Evolutionary conservation across 139 green algal species (phyloP).

Genomic region (Haematococcus sp.): DNA sequence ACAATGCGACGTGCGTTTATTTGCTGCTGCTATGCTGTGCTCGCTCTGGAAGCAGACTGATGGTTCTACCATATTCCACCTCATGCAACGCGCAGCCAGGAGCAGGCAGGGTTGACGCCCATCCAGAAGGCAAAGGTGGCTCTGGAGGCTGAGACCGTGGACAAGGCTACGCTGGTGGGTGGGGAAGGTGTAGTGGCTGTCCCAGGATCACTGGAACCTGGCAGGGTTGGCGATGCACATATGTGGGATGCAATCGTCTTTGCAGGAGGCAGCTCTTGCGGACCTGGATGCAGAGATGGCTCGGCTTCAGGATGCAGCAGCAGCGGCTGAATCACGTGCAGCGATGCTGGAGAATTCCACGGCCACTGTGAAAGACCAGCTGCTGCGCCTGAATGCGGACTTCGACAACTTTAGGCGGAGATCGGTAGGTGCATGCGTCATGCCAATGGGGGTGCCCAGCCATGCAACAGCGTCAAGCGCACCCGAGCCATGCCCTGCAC

Average conservation of each 20-base stretch:
- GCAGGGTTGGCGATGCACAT: background rate
- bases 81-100: constrained; percentile 8
- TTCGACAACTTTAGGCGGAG: constrained; percentile 99
- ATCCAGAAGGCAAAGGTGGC: background rate
- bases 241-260: background rate
- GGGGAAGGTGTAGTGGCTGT: background rate
- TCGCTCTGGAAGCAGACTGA: background rate
- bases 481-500: too few relatives aligned
- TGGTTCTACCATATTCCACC: background rate
- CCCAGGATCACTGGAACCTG: background rate
- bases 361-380: constrained; percentile 70
- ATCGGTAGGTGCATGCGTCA: constrained; percentile 31
- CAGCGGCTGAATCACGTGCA: constrained; percentile 30
- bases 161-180: constrained; percentile 34
- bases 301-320: constrained; percentile 12
- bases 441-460: too few relatives aligned
- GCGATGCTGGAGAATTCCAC: constrained; percentile 30
- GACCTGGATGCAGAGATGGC: constrained; percentile 47
- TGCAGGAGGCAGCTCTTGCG: constrained; percentile 27
- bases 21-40: background rate
- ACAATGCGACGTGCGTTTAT: background rate
- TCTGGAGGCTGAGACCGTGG: constrained; percentile 26
- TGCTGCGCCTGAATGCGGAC: constrained; percentile 89
- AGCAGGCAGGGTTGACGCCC: constrained; percentile 9
- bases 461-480: too few relatives aligned